Evolutionary conservation across 441 rosid genomes (phyloP), one percentile per base, ranked within the genome.

Genomic region (Erodium moschatum): DNA sequence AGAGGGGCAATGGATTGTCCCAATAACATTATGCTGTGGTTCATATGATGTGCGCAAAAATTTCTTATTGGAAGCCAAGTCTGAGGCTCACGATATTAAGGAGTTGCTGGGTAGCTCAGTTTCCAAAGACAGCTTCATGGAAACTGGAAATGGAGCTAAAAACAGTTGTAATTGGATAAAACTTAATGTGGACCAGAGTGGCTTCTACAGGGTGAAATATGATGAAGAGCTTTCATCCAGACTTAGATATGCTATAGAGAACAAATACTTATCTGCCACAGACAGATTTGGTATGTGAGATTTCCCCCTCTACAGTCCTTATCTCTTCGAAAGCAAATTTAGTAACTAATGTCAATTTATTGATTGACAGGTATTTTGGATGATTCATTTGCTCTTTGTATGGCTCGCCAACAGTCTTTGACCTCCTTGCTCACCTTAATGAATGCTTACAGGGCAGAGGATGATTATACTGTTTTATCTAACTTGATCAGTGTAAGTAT

Each of bases 1-100:
- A 60, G 89, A 89, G 70, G 97, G 99, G 61, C 89, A 84, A 46
- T 94, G 99, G 99, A 88, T 84, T 76, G 96, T 94, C 58, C 99
- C 99, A 46, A 77, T 91, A 79, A 94, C 96, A 66, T 72, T 89
- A 65, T 88, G 89, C 68, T 80, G 83, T 73, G 88, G 94, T 65
- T 87, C 96, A 27, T 91, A 91, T 77, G 85, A 89, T 75, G 71
- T 12, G 61, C 77, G 73, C 71, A 85, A 87, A 79, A 94, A 76
- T 78, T 88, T 91, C 79, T 77, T 94, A 16, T 73, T 91, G 76
- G 83, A 89, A 77, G 77, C 85, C 66, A 87, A 86, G 77, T 82
- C 92, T 8, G 85, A 80, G 81, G 72, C 79, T 67, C 75, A 75
- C 68, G 91, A 83, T 72, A 69, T 77, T 35, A 75, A 76, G 68